A percentile compares a stretch with the other conserved stretches of the same genome.
These are phyloP conservation scores for Colletotrichum noveboracense DNA, from an alignment of 2,329 filamentous ascomycete genomes.

Conservation along the genomic window DNA sequence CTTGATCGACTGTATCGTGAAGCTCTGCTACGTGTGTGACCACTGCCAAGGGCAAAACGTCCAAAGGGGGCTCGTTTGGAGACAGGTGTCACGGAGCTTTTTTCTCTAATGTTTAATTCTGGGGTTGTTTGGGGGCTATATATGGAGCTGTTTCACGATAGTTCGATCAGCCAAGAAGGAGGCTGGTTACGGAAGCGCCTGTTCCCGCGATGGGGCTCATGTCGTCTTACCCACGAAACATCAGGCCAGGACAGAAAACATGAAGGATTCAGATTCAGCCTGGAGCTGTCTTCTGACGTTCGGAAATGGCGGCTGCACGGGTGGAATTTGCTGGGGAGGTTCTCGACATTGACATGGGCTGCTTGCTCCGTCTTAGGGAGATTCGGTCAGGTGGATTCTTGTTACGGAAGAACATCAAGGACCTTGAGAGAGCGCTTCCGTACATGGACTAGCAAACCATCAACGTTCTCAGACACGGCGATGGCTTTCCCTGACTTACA, in stretches of 20 bases:
- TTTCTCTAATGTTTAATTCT: not conserved
- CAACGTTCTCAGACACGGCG: not conserved
- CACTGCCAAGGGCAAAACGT: not conserved
- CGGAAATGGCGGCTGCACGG: not conserved
- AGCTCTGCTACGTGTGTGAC: not conserved
- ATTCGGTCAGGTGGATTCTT: not conserved
- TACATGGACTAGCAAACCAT: not conserved
- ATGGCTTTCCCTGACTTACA: not conserved
- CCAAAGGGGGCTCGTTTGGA: not conserved
- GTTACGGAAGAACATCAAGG: not conserved
- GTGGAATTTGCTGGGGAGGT: not conserved
- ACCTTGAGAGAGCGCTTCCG: not conserved
- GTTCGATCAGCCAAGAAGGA: not conserved
- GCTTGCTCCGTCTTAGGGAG: not conserved
- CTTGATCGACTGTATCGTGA: not conserved
- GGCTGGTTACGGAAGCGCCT: not conserved
- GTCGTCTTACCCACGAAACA: not conserved
- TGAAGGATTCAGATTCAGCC: not conserved
- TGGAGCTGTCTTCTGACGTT: not conserved
- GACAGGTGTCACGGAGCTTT: not conserved
- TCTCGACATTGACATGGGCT: not conserved
- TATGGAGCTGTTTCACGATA: slow-evolving; percentile 12
- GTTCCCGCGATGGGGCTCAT: not conserved
- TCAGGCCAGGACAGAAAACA: not conserved
- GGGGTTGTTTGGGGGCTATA: not conserved